Evolutionary conservation across 306 rosid species (phyloP), one percentile per base, ranked within the genome.

Genomic region (Cucumis cinereus): DNA sequence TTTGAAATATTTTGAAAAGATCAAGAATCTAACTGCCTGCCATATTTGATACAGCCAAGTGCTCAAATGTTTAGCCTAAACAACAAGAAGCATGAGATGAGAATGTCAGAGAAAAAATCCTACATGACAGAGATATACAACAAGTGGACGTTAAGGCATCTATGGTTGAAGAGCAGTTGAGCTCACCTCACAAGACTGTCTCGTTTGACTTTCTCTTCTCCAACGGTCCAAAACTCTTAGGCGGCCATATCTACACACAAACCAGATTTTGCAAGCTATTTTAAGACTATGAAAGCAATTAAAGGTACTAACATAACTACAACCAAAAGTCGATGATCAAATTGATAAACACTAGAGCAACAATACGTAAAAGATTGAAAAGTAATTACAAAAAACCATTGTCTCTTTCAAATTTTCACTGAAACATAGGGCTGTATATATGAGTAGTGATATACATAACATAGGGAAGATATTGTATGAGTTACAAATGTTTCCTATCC

Each of bases 191-290:
- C 52, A 79, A 35, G 57, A 76, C 52, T 20, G 84, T 40, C 80
- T 75, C 80, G 78, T 79, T 82, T 33, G 23, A 35, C 79, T 43
- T 68, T 78, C 60, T 84, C 66, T 74, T 81, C 79, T 61, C 76
- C 83, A 90, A 61, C 11, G 87, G 84, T 79, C 98, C 98, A 84
- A 90, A 90, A 40, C 45, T 78, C 74, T 80, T 54, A 71, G 81
- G 87, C 10, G 98, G 96, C 83, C 66, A 85, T 55, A 89, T 74
- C 98, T 93, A 70, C 19, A 4, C 15, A 66, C 3, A 45, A 45
- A 41, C 11, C 2, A 68, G 6, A 68, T 12, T 12, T 68, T 13
- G 17, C 6, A 22, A 70, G 57, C 40, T 70, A 41, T 47, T 47
- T 70, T 47, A 70, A 70, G 54, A 70, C 55, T 6, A 43, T 10